These are phyloP conservation scores for Backusella parvicylindrica DNA, from an alignment of 192 early-diverging fungal species.

Conservation along the genomic window DNA sequence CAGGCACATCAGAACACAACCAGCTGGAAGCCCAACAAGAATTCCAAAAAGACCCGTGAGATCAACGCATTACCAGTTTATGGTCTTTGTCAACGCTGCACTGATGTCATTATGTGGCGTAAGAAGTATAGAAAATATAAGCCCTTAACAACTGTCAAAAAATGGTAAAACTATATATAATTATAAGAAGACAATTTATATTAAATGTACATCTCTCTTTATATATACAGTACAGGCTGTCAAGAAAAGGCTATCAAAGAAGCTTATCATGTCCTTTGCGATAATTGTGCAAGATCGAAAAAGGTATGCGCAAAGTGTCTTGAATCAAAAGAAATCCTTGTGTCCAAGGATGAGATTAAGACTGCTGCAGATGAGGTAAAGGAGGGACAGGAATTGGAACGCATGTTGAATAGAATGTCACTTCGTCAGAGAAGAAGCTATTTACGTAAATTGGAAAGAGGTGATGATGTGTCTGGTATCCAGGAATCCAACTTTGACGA, in stretches of 20 bases:
- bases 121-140: constrained; percentile 98
- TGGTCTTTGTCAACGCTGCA: constrained; percentile 76
- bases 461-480: constrained; percentile 59
- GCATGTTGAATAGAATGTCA: constrained; percentile 63
- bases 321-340: constrained; percentile 62
- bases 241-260: constrained; percentile 81
- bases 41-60: constrained; percentile 69
- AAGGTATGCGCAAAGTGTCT: constrained; percentile 93
- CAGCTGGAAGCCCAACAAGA: constrained; percentile 85
- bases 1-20: constrained; percentile 91
- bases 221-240: constrained; percentile 47
- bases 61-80: constrained; percentile 77
- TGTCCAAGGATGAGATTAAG: constrained; percentile 45
- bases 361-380: constrained; percentile 61
- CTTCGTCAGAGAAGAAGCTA: constrained; percentile 84
- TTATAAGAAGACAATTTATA: constrained; percentile 5
- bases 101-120: constrained; percentile 74
- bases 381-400: constrained; percentile 74
- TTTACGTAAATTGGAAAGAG: constrained; percentile 75
- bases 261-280: constrained; percentile 94
- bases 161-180: constrained; percentile 66
- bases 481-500: constrained; percentile 46
- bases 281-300: constrained; percentile 75
- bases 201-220: not conserved
- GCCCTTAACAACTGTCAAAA: constrained; percentile 87